Percentiles rank a stretch among this genome's conserved stretches.
Conservation (phyloP, 208 protist species). For the Trypanosoma brucei region DNA sequence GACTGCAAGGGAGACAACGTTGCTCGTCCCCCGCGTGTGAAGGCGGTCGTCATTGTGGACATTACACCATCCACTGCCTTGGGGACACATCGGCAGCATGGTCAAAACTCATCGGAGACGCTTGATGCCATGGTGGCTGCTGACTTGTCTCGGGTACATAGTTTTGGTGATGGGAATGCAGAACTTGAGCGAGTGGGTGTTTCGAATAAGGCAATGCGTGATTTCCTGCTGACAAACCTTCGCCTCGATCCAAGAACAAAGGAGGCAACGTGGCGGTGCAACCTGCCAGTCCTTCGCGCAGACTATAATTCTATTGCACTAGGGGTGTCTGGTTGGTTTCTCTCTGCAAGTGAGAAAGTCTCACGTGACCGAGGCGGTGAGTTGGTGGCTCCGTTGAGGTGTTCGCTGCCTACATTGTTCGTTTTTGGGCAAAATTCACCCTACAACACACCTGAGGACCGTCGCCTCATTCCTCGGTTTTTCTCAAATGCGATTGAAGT, state of each 20-base stretch:
- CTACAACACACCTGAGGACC: conserved; percentile 51
- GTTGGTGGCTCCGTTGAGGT: conserved; percentile 30
- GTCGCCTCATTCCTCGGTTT: conserved; percentile 36
- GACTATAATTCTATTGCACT: conserved; percentile 11
- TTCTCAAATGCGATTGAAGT: conserved; percentile 64
- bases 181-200: conserved; percentile 63
- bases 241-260: conserved; percentile 23
- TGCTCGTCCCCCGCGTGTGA: conserved; percentile 18
- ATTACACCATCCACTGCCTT: conserved; percentile 47
- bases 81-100: conserved; percentile 2
- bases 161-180: conserved; percentile 32
- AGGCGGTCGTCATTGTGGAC: conserved; percentile 75
- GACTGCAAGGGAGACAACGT: conserved; percentile 8
- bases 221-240: conserved; percentile 80
- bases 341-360: conserved; percentile 1
- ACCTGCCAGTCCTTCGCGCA: conserved; percentile 14
- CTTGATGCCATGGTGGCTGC: conserved; percentile 57
- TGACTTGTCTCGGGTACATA: conserved; percentile 45
- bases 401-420: conserved; percentile 72
- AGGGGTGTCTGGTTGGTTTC: conserved; percentile 20
- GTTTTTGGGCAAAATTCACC: conserved; percentile 80
- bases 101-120: conserved; percentile 20
- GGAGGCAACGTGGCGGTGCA: conserved; percentile 45
- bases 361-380: background rate
- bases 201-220: conserved; percentile 51